These are phyloP conservation scores for Saturnispora ahearnii DNA, from an alignment of 805 yeast genomes.

Conservation along the genomic window DNA sequence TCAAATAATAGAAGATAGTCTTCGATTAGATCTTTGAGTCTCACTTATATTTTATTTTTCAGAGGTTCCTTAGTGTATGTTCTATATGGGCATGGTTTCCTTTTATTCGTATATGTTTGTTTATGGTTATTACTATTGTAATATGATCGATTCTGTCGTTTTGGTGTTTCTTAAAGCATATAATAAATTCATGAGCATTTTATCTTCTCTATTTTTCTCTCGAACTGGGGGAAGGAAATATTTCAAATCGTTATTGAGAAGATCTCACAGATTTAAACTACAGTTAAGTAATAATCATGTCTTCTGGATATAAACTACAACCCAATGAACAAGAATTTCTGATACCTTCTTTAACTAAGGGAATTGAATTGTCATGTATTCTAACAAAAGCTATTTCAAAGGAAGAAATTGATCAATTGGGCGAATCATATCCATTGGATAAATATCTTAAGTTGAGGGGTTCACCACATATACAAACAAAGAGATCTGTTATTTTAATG, in stretches of 20 bases:
- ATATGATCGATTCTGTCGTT: neutral
- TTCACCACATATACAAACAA: constrained; percentile 13
- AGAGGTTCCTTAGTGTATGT: neutral
- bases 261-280: neutral
- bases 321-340: constrained; percentile 11
- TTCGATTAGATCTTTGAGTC: constrained; percentile 7
- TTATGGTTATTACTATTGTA: neutral
- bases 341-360: constrained; percentile 10
- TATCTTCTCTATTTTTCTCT: neutral
- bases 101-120: neutral
- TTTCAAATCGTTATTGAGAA: neutral
- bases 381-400: constrained; percentile 16
- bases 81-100: neutral
- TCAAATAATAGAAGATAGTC: constrained; percentile 42
- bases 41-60: neutral
- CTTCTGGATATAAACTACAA: constrained; percentile 10
- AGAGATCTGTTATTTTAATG: constrained; percentile 41
- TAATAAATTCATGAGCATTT: neutral
- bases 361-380: constrained; percentile 12
- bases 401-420: constrained; percentile 11
- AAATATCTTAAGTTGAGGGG: neutral
- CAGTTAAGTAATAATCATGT: neutral
- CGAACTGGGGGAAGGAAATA: neutral
- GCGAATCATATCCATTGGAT: constrained; percentile 6
- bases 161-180: neutral